phyloP scores from a whole-genome alignment of 495 filamentous ascomycete species.

The Cairneyella variabilis region DNA sequence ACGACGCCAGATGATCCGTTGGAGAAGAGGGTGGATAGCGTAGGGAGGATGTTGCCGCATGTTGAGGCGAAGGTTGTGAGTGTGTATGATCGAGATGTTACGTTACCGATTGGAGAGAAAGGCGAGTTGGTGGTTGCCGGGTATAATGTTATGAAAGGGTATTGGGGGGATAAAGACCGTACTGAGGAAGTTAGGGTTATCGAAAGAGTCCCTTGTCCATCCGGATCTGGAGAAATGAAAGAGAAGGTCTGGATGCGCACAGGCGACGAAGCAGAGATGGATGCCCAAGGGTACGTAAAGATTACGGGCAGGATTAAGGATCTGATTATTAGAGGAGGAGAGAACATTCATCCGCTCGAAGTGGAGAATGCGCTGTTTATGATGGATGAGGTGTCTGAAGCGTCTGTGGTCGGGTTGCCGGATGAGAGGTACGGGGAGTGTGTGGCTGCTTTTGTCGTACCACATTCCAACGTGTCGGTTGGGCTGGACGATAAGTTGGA shows the following conservation, averaged over 20 bases:
- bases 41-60: conserved; percentile 78
- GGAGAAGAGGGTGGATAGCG: conserved; percentile 69
- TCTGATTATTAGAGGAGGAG: conserved; percentile 86
- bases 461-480: conserved; percentile 35
- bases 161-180: conserved; percentile 68
- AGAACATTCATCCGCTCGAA: conserved; percentile 95
- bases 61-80: conserved; percentile 74
- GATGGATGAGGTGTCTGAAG: conserved; percentile 64
- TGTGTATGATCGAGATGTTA: conserved; percentile 46
- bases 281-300: conserved; percentile 62
- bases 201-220: conserved; percentile 31
- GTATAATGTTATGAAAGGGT: conserved; percentile 87
- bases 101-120: conserved; percentile 58
- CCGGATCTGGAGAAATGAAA: conserved; percentile 31
- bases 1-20: conserved; percentile 80
- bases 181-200: conserved; percentile 68
- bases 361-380: conserved; percentile 87
- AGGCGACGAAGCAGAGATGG: conserved; percentile 92
- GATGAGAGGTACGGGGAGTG: conserved; percentile 83
- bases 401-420: conserved; percentile 76
- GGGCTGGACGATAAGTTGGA: conserved; percentile 19
- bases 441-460: conserved; percentile 78
- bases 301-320: conserved; percentile 77
- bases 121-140: conserved; percentile 85
- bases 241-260: conserved; percentile 52